These are phyloP conservation scores for Alternaria arborescens DNA, from an alignment of 2,329 filamentous ascomycete species.

Conservation along the genomic window DNA sequence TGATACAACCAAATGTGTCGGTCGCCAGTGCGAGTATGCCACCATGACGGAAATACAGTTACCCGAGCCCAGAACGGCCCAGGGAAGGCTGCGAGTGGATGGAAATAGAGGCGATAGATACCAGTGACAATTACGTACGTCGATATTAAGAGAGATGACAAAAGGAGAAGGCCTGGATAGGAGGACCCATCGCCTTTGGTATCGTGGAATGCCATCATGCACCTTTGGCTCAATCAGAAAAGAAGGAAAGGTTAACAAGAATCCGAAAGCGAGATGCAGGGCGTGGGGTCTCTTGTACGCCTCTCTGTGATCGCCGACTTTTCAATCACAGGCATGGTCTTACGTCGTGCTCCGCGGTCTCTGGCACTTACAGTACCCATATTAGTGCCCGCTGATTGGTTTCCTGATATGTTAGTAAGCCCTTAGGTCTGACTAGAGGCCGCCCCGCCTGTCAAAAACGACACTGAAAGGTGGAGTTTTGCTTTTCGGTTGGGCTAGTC, in stretches of 20 bases:
- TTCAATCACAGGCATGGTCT: background rate
- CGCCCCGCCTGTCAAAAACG: conserved; percentile 4
- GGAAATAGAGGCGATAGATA: conserved; percentile 31
- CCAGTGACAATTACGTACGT: conserved; percentile 19
- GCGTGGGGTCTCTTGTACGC: conserved; percentile 11
- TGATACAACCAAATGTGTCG: conserved; percentile 75
- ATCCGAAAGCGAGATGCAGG: conserved; percentile 4
- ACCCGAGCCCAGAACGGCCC: conserved; percentile 38
- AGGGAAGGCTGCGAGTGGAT: conserved; percentile 33
- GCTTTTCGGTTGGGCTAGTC: conserved; percentile 7
- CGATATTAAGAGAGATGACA: conserved; percentile 10
- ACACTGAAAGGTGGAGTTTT: conserved; percentile 11
- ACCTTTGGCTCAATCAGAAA: conserved; percentile 6
- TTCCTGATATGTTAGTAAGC: background rate
- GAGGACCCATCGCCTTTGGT: background rate
- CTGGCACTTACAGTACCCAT: background rate
- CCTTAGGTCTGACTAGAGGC: background rate
- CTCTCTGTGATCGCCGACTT: conserved; percentile 11
- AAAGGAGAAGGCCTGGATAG: conserved; percentile 12
- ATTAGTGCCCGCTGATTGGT: conserved; percentile 9
- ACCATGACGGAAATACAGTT: conserved; percentile 48
- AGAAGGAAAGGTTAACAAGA: conserved; percentile 3
- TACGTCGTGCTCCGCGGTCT: background rate
- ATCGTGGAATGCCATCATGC: conserved; percentile 11
- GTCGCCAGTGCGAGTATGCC: conserved; percentile 75